Percentiles rank a stretch among this genome's conserved stretches.
Conservation (phyloP, 441 rosid genomes). For the Eutrema salsugineum region DNA sequence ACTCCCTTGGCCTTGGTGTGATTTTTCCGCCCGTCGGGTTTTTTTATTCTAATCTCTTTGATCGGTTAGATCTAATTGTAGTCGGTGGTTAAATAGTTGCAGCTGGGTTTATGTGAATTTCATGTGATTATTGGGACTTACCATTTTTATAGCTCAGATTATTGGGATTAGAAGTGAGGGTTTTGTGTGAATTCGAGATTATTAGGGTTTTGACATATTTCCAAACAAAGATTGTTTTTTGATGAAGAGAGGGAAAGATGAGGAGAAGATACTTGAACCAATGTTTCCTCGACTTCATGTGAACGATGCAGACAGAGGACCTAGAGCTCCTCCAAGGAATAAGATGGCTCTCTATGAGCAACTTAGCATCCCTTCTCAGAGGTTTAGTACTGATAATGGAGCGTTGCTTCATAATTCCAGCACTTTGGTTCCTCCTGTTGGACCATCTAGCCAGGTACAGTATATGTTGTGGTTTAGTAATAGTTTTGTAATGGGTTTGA, state of each 20-base stretch:
- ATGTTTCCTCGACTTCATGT: constrained; percentile 93
- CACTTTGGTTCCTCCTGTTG: constrained; percentile 39
- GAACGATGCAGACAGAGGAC: constrained; percentile 87
- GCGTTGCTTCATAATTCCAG: constrained; percentile 31
- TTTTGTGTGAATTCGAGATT: background rate
- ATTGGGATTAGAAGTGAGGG: background rate
- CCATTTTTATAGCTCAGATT: background rate
- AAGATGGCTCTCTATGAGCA: constrained; percentile 99
- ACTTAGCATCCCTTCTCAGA: constrained; percentile 79
- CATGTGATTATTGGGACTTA: background rate
- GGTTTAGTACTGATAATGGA: constrained; percentile 45
- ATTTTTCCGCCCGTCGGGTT: background rate
- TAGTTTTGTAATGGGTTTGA: background rate
- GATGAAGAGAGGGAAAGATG: constrained; percentile 75
- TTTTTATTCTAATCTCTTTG: background rate
- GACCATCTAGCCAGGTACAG: constrained; percentile 61
- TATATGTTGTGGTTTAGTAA: constrained; percentile 6
- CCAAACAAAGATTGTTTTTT: background rate
- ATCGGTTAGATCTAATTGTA: constrained; percentile 8
- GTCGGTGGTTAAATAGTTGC: background rate
- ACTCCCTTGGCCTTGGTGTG: background rate
- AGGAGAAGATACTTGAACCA: constrained; percentile 63
- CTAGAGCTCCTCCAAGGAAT: constrained; percentile 96
- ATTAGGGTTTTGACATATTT: background rate
- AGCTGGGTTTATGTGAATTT: background rate